phyloP scores from a whole-genome alignment of 495 filamentous ascomycete species.

The Penicillium nucicola region DNA sequence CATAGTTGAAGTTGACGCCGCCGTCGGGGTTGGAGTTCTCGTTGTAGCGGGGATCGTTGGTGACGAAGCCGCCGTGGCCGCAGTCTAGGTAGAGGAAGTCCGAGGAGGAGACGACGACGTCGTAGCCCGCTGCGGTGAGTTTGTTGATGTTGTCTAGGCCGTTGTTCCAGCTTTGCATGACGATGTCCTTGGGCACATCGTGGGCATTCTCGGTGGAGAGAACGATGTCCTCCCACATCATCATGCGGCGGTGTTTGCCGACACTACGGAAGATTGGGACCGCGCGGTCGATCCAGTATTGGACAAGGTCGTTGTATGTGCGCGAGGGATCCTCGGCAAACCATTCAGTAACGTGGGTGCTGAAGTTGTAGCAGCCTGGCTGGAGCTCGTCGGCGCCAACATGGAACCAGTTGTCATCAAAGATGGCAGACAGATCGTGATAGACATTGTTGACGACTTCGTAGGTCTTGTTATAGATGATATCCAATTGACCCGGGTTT shows the following conservation, averaged over 20 bases:
- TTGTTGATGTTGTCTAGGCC: constrained; percentile 50
- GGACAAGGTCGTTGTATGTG: constrained; percentile 49
- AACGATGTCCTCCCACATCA: constrained; percentile 58
- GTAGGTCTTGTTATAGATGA: constrained; percentile 53
- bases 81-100: constrained; percentile 59
- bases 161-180: constrained; percentile 56
- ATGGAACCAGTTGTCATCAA: constrained; percentile 54
- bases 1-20: constrained; percentile 51
- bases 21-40: constrained; percentile 44
- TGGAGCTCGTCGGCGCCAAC: constrained; percentile 55
- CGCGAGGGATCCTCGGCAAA: constrained; percentile 48
- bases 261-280: constrained; percentile 48
- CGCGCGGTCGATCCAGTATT: constrained; percentile 54
- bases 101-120: constrained; percentile 51
- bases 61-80: constrained; percentile 51
- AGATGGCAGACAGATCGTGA: constrained; percentile 49
- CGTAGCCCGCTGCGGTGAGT: constrained; percentile 49
- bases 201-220: constrained; percentile 39
- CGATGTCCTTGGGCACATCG: constrained; percentile 47
- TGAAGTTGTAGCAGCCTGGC: constrained; percentile 53
- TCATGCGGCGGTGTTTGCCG: constrained; percentile 38
- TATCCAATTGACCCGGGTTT: constrained; percentile 55
- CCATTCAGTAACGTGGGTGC: constrained; percentile 41
- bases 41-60: constrained; percentile 54
- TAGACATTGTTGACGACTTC: constrained; percentile 51